Evolutionary conservation across 805 yeast species (phyloP), one percentile per base, ranked within the genome.

Genomic region (Hanseniaspora valbyensis): DNA sequence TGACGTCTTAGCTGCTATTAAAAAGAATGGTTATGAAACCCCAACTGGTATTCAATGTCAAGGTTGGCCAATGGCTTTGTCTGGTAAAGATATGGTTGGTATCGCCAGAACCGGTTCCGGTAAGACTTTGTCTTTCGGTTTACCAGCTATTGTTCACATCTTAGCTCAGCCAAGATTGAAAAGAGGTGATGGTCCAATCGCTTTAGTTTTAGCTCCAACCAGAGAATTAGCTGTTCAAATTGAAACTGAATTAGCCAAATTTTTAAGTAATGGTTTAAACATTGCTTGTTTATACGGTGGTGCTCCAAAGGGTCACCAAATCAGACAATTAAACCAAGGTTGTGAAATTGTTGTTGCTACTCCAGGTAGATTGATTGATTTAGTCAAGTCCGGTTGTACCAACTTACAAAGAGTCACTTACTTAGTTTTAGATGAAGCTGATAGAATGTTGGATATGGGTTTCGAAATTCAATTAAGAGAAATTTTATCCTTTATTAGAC

Each of bases 371-470:
- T 78, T 92, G 69, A 86, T 92, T 61, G 98, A 92, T 71, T 85
- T 92, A 95, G 77, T 92, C 62, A 97, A 92, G 72, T 74, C 83
- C 56, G 90, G 92, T 62, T 89, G 84, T 74, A 92, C 97, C 54
- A 92, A 90, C 72, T 76, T 92, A 63, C 81, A 85, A 68, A 85
- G 97, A 74, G 96, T 92, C 56, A 92, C 97, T 49, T 92, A 92
- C 71, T 77, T 92, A 67, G 97, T 92, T 55, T 77, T 92, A 62
- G 98, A 92, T 70, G 98, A 92, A 78, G 98, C 98, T 63, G 98
- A 92, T 72, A 85, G 98, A 77, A 92, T 92, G 98, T 80, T 92
- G 72, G 98, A 92, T 75, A 92, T 92, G 98, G 98, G 98, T 69
- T 92, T 92, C 69, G 98, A 92, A 76, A 97, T 97, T 59, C 97